These are phyloP conservation scores for Picochlorum costavermella DNA, from an alignment of 139 green algal genomes.

Conservation along the genomic window DNA sequence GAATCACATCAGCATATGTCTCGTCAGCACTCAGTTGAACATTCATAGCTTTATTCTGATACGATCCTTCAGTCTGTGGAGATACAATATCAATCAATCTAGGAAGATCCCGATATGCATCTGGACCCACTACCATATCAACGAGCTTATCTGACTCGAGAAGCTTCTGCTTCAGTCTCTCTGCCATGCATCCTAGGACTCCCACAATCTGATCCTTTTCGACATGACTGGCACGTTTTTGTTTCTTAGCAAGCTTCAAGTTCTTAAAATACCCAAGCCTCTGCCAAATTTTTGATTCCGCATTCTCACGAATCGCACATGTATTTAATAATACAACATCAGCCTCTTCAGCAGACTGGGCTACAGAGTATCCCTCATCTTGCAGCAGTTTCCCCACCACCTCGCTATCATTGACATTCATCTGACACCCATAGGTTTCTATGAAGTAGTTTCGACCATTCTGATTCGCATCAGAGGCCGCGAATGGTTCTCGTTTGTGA, in stretches of 20 bases:
- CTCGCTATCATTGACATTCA: slow-evolving; percentile 78
- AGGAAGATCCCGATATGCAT: slow-evolving; percentile 83
- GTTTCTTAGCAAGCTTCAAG: slow-evolving; percentile 22
- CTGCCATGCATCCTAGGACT: slow-evolving; percentile 91
- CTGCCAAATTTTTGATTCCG: slow-evolving; percentile 61
- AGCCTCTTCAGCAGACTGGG: slow-evolving; percentile 21
- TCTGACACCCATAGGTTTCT: slow-evolving; percentile 76
- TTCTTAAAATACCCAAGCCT: slow-evolving; percentile 51
- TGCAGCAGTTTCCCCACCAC: slow-evolving; percentile 59
- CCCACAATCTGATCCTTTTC: slow-evolving; percentile 46
- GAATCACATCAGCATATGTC: slow-evolving; percentile 81
- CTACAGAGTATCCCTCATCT: slow-evolving; percentile 36
- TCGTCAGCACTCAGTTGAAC: slow-evolving; percentile 73
- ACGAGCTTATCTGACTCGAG: slow-evolving; percentile 63
- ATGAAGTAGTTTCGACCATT: slow-evolving; percentile 33
- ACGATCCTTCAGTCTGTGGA: neutral
- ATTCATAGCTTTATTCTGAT: slow-evolving; percentile 53
- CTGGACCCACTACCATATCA: slow-evolving; percentile 81
- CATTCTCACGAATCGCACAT: slow-evolving; percentile 85
- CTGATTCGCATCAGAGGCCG: neutral
- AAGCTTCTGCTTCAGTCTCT: slow-evolving; percentile 70
- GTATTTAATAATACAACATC: slow-evolving; percentile 85
- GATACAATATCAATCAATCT: slow-evolving; percentile 56
- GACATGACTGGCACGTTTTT: neutral
- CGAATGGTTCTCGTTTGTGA: neutral